A percentile compares a stretch with the other conserved stretches of the same genome.
Evolutionary conservation across 148 eudicot genomes (phyloP).

Genomic region (Amaranthus cruentus): DNA sequence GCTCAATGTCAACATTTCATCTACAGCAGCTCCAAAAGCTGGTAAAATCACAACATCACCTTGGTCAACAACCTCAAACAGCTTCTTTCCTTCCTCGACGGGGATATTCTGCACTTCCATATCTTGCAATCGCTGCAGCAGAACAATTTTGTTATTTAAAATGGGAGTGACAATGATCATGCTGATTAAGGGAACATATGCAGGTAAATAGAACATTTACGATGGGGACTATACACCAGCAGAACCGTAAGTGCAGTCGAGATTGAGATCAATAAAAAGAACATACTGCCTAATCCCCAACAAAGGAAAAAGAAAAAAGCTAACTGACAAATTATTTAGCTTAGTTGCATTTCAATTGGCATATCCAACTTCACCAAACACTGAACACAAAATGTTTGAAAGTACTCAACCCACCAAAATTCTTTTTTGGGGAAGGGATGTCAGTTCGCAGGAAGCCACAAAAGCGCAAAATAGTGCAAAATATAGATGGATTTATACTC

Average conservation of each 20-base stretch:
- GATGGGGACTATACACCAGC: neutral
- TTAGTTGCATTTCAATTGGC: neutral
- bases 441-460: neutral
- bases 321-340: neutral
- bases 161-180: too few relatives aligned
- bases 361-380: neutral
- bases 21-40: slow-evolving; percentile 98
- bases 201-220: neutral
- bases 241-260: too few relatives aligned
- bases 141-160: slow-evolving; percentile 15
- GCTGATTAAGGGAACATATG: neutral
- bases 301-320: neutral
- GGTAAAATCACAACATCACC: slow-evolving; percentile 92
- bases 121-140: slow-evolving; percentile 62
- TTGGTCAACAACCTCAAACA: slow-evolving; percentile 70
- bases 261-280: too few relatives aligned
- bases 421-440: neutral
- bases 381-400: neutral
- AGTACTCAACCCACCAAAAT: neutral
- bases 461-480: neutral
- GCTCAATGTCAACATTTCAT: slow-evolving; percentile 77
- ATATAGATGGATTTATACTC: neutral
- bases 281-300: too few relatives aligned
- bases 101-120: slow-evolving; percentile 87
- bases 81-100: slow-evolving; percentile 67